phyloP scores from a whole-genome alignment of 768 basidiomycete species.

The Boletus pseudopeckii region DNA sequence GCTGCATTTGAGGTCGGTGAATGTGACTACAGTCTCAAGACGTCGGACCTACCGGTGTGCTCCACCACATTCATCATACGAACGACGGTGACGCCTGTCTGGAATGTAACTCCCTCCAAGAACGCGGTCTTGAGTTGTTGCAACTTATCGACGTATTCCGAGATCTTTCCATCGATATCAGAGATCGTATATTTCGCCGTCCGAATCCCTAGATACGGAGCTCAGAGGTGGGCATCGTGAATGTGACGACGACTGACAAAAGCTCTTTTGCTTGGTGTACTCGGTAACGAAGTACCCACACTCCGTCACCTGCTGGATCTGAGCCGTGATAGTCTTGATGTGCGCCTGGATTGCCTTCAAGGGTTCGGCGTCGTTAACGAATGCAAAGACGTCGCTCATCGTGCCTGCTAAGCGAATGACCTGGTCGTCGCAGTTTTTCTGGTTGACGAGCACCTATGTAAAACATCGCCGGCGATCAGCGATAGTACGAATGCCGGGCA shows the following conservation, averaged over 20 bases:
- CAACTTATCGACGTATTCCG: too few species aligned
- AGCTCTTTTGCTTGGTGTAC: not conserved
- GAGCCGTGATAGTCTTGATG: not conserved
- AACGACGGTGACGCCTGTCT: too few species aligned
- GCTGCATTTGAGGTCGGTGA: too few species aligned
- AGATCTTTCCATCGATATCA: too few species aligned
- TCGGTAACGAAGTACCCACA: conserved; percentile 6
- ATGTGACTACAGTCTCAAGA: too few species aligned
- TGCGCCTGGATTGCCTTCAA: not conserved
- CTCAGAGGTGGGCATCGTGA: not conserved
- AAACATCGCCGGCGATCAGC: not conserved
- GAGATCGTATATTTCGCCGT: too few species aligned
- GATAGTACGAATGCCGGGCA: not conserved
- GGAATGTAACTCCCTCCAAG: too few species aligned
- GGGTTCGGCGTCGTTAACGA: not conserved
- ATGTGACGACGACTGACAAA: not conserved
- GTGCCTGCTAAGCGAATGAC: not conserved
- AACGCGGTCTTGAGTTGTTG: too few species aligned
- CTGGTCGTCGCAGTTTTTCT: not conserved
- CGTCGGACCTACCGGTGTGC: too few species aligned
- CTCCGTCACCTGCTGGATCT: conserved; percentile 8
- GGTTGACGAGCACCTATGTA: not conserved
- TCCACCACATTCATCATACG: too few species aligned
- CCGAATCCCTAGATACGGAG: not conserved
- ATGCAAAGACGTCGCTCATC: not conserved